phyloP scores from a whole-genome alignment of 2,329 filamentous ascomycete genomes.

The Verticillium alfalfae region DNA sequence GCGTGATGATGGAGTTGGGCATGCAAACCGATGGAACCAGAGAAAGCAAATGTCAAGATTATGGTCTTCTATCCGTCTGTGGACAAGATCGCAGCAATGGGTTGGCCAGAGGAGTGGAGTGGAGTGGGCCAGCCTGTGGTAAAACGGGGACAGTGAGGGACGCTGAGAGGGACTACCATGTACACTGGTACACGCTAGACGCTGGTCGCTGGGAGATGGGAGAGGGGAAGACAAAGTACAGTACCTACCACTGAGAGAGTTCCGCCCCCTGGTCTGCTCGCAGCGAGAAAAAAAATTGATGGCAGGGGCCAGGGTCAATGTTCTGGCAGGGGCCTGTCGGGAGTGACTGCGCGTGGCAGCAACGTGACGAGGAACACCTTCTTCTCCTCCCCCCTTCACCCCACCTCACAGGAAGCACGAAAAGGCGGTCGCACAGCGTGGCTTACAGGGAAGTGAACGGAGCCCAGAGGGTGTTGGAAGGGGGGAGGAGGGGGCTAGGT shows the following conservation, averaged over 20 bases:
- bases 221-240: not conserved
- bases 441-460: slow-evolving; percentile 12
- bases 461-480: slow-evolving; percentile 2
- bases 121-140: not conserved
- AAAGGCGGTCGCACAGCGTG: slow-evolving; percentile 8
- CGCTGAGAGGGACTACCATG: too few species aligned
- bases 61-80: not conserved
- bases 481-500: not conserved
- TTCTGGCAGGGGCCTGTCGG: not conserved
- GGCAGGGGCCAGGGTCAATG: not conserved
- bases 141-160: too few species aligned
- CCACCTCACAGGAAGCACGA: not conserved
- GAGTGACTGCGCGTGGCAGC: slow-evolving; percentile 8
- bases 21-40: not conserved
- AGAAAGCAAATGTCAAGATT: not conserved
- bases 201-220: not conserved
- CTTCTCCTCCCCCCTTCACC: not conserved
- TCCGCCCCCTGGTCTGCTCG: not conserved
- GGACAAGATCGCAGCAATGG: not conserved
- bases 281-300: not conserved
- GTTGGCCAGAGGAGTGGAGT: not conserved
- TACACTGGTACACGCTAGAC: not conserved
- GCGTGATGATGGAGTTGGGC: not conserved
- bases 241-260: not conserved
- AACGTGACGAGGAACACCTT: slow-evolving; percentile 9